Evolutionary conservation across 768 basidiomycete genomes (phyloP).

Genomic region (Rhizopogon rudus): DNA sequence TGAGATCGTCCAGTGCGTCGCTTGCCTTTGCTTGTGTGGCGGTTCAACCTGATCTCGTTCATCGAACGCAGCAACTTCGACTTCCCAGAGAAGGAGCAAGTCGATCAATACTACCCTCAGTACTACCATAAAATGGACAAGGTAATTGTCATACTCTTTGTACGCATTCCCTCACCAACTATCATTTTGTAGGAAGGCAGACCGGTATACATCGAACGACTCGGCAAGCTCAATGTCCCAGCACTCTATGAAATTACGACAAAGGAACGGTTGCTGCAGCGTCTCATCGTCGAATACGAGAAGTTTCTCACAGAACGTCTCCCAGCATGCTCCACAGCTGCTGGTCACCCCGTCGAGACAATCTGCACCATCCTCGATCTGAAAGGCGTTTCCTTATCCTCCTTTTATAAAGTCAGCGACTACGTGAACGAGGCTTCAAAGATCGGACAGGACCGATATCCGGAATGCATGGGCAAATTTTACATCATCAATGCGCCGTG

Average conservation of each 20-base stretch:
- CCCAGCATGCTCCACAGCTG: conserved; percentile 65
- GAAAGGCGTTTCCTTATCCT: conserved; percentile 56
- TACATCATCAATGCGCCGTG: conserved; percentile 98
- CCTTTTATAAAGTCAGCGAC: conserved; percentile 90
- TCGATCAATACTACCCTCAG: conserved; percentile 92
- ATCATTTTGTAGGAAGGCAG: conserved; percentile 71
- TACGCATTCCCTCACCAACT: background rate
- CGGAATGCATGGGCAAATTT: conserved; percentile 96
- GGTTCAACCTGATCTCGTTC: background rate
- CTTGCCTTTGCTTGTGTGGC: background rate
- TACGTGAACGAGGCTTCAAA: conserved; percentile 72
- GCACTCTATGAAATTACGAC: conserved; percentile 81
- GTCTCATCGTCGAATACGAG: conserved; percentile 92
- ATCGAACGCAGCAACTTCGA: conserved; percentile 61
- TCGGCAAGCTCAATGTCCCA: conserved; percentile 84
- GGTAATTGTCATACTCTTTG: conserved; percentile 33
- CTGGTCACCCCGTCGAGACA: conserved; percentile 91
- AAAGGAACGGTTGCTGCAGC: conserved; percentile 81
- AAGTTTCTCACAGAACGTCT: conserved; percentile 76
- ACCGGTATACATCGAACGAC: conserved; percentile 91
- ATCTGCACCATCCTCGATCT: conserved; percentile 98
- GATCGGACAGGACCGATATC: conserved; percentile 90
- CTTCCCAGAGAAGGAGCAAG: conserved; percentile 76
- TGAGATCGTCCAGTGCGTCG: conserved; percentile 58
- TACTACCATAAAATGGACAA: conserved; percentile 96